These are phyloP conservation scores for Tetrapyrgos nigripes DNA, from an alignment of 1,284 basidiomycete species.

Conservation along the genomic window DNA sequence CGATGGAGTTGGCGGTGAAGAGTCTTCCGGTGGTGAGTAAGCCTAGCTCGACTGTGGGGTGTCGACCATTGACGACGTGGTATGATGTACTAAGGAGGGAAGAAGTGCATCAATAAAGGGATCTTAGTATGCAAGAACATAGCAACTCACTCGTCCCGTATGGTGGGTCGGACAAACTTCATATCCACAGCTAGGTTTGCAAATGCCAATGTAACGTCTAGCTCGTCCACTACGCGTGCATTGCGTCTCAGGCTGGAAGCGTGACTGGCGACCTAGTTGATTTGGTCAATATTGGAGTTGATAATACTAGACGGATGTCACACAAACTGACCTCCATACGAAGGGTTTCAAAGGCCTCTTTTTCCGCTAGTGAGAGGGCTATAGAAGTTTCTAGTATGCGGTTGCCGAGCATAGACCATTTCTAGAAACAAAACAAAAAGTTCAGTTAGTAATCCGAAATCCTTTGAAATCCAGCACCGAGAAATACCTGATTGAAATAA, in stretches of 20 bases:
- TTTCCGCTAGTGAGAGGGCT: slow-evolving; percentile 66
- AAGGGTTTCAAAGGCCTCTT: slow-evolving; percentile 72
- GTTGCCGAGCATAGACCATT: slow-evolving; percentile 78
- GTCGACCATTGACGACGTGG: slow-evolving; percentile 81
- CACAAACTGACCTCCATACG: slow-evolving; percentile 62
- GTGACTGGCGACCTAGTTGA: slow-evolving; percentile 64
- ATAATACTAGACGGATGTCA: slow-evolving; percentile 4
- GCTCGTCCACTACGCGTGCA: slow-evolving; percentile 84
- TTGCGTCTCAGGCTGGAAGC: slow-evolving; percentile 71
- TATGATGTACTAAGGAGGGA: slow-evolving; percentile 58
- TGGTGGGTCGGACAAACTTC: slow-evolving; percentile 74
- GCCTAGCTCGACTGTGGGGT: slow-evolving; percentile 93
- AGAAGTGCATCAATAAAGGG: background rate
- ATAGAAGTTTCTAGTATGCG: slow-evolving; percentile 65
- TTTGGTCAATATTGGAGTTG: too few species aligned
- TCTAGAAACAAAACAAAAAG: slow-evolving; percentile 56
- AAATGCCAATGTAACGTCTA: slow-evolving; percentile 88
- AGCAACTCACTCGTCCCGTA: slow-evolving; percentile 75
- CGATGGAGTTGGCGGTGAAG: slow-evolving; percentile 86
- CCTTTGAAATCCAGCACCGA: background rate
- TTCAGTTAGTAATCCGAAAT: slow-evolving; percentile 9
- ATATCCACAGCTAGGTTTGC: slow-evolving; percentile 85
- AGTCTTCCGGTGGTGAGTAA: slow-evolving; percentile 76
- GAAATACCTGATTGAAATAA: slow-evolving; percentile 70
- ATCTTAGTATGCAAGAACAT: too few species aligned